Base-by-base conservation (phyloP, 345 rosid genomes). In the Euclidium syriacum region DNA sequence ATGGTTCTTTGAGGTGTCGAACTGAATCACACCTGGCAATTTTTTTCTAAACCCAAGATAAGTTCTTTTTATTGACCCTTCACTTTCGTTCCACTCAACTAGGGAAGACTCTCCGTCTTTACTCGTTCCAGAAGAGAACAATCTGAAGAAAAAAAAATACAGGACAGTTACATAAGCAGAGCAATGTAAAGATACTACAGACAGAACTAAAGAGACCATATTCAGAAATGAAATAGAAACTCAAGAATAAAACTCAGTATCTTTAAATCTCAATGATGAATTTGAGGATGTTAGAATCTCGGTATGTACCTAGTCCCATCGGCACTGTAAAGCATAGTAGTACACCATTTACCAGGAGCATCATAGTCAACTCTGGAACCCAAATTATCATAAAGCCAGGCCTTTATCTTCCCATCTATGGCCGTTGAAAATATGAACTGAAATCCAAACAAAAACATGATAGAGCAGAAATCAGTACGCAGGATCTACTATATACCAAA, bases 11-110 rank as follows among this genome's bases (percentile, higher is more conserved):
- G 96, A 79, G 3, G 95, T 83, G 70, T 91, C 98, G 44, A 91
- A 86, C 76, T 87, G 91, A 58, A 81, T 85, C 1, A 86, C 80
- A 68, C 90, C 96, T 0, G 30, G 32, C 1, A 83, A 65, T 68
- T 82, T 88, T 80, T 86, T 88, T 59, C 81, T 71, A 50, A 88
- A 78, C 39, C 95, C 96, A 48, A 19, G 1, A 70, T 86, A 91
- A 16, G 67, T 72, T 83, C 95, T 86, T 80, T 79, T 88, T 57
- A 88, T 78, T 32, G 92, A 81, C 73, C 95, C 96, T 79, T 91
- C 95, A 63, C 95, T 88, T 72, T 86, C 95, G 68, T 88, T 88
- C 98, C 95, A 88, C 71, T 91, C 98, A 69, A 91, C 96, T 15
- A 91, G 79, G 77, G 24, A 78, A 47, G 87, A 79, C 7, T 84